phyloP scores from a whole-genome alignment of 805 yeast genomes.

The Pichia cephalocereana region DNA sequence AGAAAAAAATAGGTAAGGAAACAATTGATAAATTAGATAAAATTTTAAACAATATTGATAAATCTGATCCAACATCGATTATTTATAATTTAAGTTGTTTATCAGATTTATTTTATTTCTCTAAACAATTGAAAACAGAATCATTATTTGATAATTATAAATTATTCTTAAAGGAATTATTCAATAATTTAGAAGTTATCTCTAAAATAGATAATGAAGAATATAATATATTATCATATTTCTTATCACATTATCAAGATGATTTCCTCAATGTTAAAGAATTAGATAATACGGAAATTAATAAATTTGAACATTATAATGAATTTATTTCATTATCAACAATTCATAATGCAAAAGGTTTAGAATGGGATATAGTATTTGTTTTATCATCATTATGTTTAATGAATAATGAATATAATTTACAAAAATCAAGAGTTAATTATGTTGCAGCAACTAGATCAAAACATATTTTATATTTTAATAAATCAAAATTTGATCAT shows the following conservation, averaged over 20 bases:
- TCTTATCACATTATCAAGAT: conserved; percentile 29
- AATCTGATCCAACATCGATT: conserved; percentile 29
- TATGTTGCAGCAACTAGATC: conserved; percentile 69
- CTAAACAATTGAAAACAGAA: conserved; percentile 18
- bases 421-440: conserved; percentile 15
- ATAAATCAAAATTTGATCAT: conserved; percentile 16
- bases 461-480: conserved; percentile 33
- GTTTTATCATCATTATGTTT: conserved; percentile 17
- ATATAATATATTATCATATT: conserved; percentile 29
- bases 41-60: conserved; percentile 12
- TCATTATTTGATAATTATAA: conserved; percentile 19
- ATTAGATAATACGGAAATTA: background rate
- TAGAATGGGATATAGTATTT: conserved; percentile 65
- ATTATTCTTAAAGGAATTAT: conserved; percentile 28
- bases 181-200: conserved; percentile 22
- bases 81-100: conserved; percentile 27
- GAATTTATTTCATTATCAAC: conserved; percentile 46
- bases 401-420: background rate
- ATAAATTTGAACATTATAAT: conserved; percentile 8
- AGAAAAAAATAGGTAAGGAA: conserved; percentile 4
- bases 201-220: conserved; percentile 18
- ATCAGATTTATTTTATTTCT: conserved; percentile 28
- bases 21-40: background rate
- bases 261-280: conserved; percentile 10
- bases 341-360: conserved; percentile 65